Evolutionary conservation across 305 asterid species (phyloP).

Genomic region (Vinca major): DNA sequence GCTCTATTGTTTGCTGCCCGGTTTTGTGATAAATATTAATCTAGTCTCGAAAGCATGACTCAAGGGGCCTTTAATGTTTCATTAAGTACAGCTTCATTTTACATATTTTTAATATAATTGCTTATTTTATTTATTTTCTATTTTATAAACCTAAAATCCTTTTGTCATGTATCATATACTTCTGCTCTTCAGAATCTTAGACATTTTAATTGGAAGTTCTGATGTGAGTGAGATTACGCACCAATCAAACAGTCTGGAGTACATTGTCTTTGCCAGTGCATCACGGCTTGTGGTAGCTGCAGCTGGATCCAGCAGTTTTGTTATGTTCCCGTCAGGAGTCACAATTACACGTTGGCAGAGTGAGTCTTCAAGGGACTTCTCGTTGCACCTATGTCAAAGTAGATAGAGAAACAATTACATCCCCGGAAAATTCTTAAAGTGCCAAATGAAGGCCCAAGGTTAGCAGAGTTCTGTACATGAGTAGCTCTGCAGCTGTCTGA

Average conservation of each 20-base stretch:
- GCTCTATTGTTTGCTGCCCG: neutral
- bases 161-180: neutral
- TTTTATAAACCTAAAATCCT: neutral
- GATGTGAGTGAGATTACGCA: constrained; percentile 18
- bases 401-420: constrained; percentile 12
- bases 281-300: constrained; percentile 88
- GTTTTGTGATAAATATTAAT: neutral
- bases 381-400: constrained; percentile 51
- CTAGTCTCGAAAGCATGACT: neutral
- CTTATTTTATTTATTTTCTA: neutral
- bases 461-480: constrained; percentile 41
- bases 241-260: constrained; percentile 97
- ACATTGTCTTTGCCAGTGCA: constrained; percentile 84
- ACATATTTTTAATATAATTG: neutral
- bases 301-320: constrained; percentile 77
- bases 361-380: constrained; percentile 65
- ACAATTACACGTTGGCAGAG: constrained; percentile 88
- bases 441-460: constrained; percentile 10
- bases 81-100: neutral
- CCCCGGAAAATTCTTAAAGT: constrained; percentile 3
- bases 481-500: constrained; percentile 79
- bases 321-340: constrained; percentile 92
- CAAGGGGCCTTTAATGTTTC: neutral
- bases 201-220: constrained; percentile 3
- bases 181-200: neutral